These are phyloP conservation scores for Fraxinus ornus DNA, from an alignment of 305 asterid species.

Conservation along the genomic window DNA sequence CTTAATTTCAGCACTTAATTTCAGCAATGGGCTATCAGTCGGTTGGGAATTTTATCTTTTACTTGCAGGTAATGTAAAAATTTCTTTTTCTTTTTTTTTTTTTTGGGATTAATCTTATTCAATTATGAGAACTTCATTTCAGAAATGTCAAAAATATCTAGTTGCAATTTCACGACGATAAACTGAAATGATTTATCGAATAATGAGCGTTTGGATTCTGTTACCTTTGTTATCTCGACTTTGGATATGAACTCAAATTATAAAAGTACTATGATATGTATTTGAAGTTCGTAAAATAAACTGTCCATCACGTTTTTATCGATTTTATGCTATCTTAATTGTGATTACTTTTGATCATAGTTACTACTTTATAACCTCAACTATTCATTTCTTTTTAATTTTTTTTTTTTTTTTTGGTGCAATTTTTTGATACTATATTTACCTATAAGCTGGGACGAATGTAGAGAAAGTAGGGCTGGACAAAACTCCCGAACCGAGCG, in stretches of 20 bases:
- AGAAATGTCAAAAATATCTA: background rate
- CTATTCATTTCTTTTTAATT: background rate
- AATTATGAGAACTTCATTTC: background rate
- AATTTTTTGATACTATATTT: background rate
- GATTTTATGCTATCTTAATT: background rate
- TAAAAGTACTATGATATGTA: background rate
- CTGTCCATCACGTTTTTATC: background rate
- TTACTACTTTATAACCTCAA: background rate
- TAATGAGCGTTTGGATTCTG: slow-evolving; percentile 2
- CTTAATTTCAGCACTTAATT: background rate
- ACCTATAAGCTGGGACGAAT: background rate
- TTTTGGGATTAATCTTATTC: slow-evolving; percentile 1
- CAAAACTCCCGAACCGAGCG: too few relatives aligned
- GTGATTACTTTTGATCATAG: background rate
- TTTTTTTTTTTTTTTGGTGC: background rate
- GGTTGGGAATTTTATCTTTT: slow-evolving; percentile 16
- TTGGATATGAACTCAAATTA: background rate
- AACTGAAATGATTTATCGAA: slow-evolving; percentile 2
- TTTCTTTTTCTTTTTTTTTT: background rate
- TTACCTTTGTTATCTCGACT: background rate
- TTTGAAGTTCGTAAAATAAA: background rate
- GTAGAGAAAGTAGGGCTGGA: background rate
- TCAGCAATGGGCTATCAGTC: slow-evolving; percentile 17
- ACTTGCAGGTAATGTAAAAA: slow-evolving; percentile 14
- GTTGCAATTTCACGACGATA: background rate